Evolutionary conservation across 345 rosid genomes (phyloP).

Genomic region (Aquilaria malaccensis): DNA sequence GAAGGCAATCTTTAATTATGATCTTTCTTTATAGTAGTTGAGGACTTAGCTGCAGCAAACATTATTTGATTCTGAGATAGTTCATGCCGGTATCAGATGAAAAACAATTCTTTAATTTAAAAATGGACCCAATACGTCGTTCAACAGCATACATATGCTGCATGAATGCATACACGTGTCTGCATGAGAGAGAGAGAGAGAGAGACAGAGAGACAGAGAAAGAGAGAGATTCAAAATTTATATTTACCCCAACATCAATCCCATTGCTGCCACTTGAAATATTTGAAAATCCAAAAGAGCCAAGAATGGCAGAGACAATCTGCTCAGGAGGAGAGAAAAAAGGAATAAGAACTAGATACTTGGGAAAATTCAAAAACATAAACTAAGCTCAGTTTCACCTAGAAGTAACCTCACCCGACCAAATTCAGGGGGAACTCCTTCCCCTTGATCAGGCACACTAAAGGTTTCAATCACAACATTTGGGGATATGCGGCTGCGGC

Average conservation of each 20-base stretch:
- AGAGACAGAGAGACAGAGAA: too few relatives aligned
- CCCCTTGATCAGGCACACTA: constrained; percentile 64
- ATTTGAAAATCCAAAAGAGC: constrained; percentile 58
- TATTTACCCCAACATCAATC: constrained; percentile 36
- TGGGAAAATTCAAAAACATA: constrained; percentile 1
- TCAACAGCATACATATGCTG: background rate
- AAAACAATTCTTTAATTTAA: background rate
- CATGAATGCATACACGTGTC: background rate
- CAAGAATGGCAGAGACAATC: constrained; percentile 75
- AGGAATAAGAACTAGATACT: background rate
- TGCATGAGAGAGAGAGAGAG: too few relatives aligned
- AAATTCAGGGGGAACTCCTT: constrained; percentile 62
- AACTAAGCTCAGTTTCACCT: constrained; percentile 5
- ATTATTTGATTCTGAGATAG: too few relatives aligned
- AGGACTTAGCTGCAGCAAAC: too few relatives aligned
- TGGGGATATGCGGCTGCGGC: constrained; percentile 32
- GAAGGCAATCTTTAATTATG: too few relatives aligned
- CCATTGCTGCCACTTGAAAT: constrained; percentile 39
- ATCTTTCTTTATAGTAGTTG: too few relatives aligned
- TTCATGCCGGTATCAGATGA: background rate
- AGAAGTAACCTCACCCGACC: constrained; percentile 42
- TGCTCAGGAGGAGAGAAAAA: constrained; percentile 23
- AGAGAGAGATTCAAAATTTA: constrained; percentile 2
- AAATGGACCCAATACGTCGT: too few relatives aligned
- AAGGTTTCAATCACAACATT: constrained; percentile 60